Conservation (phyloP, 306 rosid genomes). For the Pueraria montana region DNA sequence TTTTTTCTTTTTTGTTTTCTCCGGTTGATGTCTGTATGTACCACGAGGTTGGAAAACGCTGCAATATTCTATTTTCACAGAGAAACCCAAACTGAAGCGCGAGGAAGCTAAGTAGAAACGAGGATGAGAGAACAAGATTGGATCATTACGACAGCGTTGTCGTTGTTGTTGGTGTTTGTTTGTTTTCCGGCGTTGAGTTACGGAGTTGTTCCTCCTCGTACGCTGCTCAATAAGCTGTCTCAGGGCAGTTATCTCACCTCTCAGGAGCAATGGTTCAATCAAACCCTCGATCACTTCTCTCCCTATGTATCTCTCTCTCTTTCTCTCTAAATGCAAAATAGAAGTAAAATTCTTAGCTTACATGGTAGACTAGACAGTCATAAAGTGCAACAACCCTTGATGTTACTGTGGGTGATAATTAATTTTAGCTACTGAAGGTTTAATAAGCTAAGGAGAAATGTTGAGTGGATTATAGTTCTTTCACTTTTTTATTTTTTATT, state of each 20-base stretch:
- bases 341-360: neutral
- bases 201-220: constrained; percentile 59
- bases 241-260: constrained; percentile 51
- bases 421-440: neutral
- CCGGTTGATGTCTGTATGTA: neutral
- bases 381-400: neutral
- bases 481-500: neutral
- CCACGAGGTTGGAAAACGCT: neutral
- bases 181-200: constrained; percentile 46
- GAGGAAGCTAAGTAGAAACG: neutral
- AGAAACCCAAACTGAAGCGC: neutral
- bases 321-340: neutral
- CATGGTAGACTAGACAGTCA: neutral
- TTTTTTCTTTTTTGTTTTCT: too few relatives aligned
- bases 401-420: neutral
- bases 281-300: constrained; percentile 91
- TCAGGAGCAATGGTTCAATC: constrained; percentile 75
- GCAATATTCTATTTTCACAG: neutral
- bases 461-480: neutral
- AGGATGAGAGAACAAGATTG: constrained; percentile 25
- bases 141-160: constrained; percentile 28
- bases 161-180: constrained; percentile 51
- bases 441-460: neutral
- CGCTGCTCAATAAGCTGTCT: constrained; percentile 54
- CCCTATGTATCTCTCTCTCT: constrained; percentile 67